phyloP scores from a whole-genome alignment of 495 filamentous ascomycete species.

The Trichoderma virens region DNA sequence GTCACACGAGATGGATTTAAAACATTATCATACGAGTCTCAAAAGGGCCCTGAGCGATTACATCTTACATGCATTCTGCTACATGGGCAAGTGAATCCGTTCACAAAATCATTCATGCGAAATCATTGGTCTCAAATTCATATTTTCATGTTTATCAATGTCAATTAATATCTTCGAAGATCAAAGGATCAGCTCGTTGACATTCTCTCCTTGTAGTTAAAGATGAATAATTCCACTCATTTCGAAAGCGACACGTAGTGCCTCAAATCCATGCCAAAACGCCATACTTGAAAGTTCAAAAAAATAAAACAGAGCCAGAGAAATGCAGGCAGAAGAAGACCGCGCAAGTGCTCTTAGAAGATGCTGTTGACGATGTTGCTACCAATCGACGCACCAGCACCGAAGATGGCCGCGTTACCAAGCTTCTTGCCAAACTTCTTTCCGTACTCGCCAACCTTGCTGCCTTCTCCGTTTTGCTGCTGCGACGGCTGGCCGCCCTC shows the following conservation, averaged over 20 bases:
- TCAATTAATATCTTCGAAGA: no score
- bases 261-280: neutral
- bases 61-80: no score
- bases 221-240: no score
- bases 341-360: constrained; percentile 45
- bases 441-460: constrained; percentile 46
- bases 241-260: neutral
- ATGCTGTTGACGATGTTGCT: constrained; percentile 89
- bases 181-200: no score
- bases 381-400: constrained; percentile 84
- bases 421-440: constrained; percentile 77
- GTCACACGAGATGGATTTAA: no score
- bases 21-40: no score
- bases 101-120: no score
- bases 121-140: no score
- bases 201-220: no score
- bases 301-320: neutral
- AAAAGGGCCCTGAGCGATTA: no score
- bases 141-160: no score
- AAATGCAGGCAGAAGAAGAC: neutral
- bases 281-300: neutral
- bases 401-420: constrained; percentile 69
- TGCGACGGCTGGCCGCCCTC: constrained; percentile 24
- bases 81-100: no score
- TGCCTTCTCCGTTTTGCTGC: constrained; percentile 13